These are phyloP conservation scores for Cadophora luteo-olivacea DNA, from an alignment of 2,329 filamentous ascomycete species.

Conservation along the genomic window DNA sequence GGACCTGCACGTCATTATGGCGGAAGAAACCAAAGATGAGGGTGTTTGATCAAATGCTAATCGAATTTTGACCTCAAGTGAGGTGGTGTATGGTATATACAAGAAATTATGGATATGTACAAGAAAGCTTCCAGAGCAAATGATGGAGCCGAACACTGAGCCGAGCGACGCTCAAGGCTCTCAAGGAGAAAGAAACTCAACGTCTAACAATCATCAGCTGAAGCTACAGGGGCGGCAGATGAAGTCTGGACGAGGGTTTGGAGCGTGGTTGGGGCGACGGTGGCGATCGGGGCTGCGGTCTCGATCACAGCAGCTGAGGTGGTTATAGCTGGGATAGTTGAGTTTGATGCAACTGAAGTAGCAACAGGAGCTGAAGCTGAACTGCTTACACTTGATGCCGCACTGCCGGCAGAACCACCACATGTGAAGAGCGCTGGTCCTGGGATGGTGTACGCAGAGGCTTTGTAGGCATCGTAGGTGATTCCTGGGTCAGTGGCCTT, in stretches of 20 bases:
- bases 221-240: neutral
- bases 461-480: constrained; percentile 46
- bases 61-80: neutral
- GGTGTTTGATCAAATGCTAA: neutral
- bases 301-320: constrained; percentile 11
- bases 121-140: constrained; percentile 9
- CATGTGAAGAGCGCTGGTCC: constrained; percentile 48
- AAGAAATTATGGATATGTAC: constrained; percentile 6
- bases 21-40: neutral
- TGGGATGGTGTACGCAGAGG: constrained; percentile 50
- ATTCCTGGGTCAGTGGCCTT: constrained; percentile 49
- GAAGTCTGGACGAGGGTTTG: constrained; percentile 13
- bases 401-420: constrained; percentile 8
- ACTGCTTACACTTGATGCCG: neutral
- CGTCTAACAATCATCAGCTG: neutral
- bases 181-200: too few species aligned
- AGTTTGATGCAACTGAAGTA: constrained; percentile 5
- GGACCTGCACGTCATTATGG: neutral
- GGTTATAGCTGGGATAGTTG: constrained; percentile 15
- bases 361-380: constrained; percentile 2
- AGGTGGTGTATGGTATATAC: constrained; percentile 5
- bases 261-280: constrained; percentile 4
- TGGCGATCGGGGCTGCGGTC: neutral
- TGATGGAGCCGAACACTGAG: neutral
- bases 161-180: neutral